A percentile compares a stretch with the other conserved stretches of the same genome.
Evolutionary conservation across 768 basidiomycete genomes (phyloP).

Genomic region (Pluteus cervinus): DNA sequence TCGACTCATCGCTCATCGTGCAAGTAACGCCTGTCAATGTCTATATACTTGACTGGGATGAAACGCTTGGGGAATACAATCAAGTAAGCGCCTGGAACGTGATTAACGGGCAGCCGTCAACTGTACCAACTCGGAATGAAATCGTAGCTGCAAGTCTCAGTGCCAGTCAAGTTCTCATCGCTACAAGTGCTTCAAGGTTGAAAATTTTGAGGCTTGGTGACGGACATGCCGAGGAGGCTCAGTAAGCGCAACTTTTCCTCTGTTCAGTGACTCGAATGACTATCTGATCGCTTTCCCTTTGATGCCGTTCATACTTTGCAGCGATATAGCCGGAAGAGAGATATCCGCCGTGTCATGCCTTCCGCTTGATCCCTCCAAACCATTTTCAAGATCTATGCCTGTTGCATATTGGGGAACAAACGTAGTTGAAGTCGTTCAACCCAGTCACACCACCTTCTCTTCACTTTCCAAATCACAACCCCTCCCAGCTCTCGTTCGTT

Average conservation of each 20-base stretch:
- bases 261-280: too few relatives aligned
- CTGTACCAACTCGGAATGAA: constrained; percentile 22
- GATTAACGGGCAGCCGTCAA: constrained; percentile 11
- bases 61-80: constrained; percentile 32
- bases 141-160: constrained; percentile 69
- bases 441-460: constrained; percentile 16
- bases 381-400: constrained; percentile 42
- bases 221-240: constrained; percentile 14
- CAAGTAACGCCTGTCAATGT: constrained; percentile 66
- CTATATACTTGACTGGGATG: constrained; percentile 51
- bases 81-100: constrained; percentile 37
- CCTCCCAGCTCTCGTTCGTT: constrained; percentile 40
- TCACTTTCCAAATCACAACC: constrained; percentile 28
- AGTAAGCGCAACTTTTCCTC: too few relatives aligned
- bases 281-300: too few relatives aligned
- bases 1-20: constrained; percentile 50
- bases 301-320: too few relatives aligned
- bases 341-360: constrained; percentile 68
- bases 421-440: constrained; percentile 47
- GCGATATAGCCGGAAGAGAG: too few relatives aligned
- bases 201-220: constrained; percentile 43
- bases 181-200: constrained; percentile 47
- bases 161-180: constrained; percentile 61
- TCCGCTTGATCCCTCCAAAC: constrained; percentile 42
- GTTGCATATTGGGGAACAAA: constrained; percentile 79